Percentiles rank a stretch among this genome's conserved stretches.
Conservation (phyloP, 169 alveolate species). For the Toxoplasma gondii region DNA sequence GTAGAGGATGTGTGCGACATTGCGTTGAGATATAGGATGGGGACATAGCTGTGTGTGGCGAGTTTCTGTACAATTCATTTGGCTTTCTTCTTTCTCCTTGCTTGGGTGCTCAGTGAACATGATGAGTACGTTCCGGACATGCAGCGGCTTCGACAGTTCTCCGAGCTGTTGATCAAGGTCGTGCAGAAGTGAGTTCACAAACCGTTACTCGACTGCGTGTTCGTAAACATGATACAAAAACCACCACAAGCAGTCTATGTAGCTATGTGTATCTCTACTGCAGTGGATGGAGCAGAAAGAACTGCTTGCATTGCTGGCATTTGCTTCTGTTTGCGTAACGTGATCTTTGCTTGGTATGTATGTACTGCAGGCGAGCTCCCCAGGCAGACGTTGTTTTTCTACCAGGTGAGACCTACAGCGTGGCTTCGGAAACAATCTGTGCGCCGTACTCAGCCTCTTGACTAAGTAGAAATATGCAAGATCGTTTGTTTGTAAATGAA, state of each 20-base stretch:
- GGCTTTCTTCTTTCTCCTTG: not conserved
- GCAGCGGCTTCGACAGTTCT: not conserved
- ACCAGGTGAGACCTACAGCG: not conserved
- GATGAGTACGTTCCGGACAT: constrained; percentile 23
- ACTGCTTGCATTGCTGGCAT: not conserved
- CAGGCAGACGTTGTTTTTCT: not conserved
- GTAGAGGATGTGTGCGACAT: no score
- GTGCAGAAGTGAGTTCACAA: not conserved
- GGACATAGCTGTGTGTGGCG: no score
- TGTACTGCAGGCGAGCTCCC: not conserved
- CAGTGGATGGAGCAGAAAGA: not conserved
- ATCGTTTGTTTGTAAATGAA: no score
- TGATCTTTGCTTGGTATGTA: not conserved
- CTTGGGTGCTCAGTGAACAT: not conserved
- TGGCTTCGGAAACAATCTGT: not conserved
- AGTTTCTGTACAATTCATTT: no score
- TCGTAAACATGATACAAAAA: not conserved
- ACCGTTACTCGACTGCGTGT: not conserved
- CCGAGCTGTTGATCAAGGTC: not conserved
- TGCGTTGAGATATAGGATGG: no score
- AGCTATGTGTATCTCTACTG: not conserved
- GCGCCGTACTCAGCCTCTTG: no score
- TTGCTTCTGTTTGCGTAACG: not conserved
- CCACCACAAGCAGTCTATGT: not conserved
- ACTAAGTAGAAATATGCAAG: no score